These are phyloP conservation scores for Phylloporus arenicola DNA, from an alignment of 768 basidiomycete species.

Conservation along the genomic window DNA sequence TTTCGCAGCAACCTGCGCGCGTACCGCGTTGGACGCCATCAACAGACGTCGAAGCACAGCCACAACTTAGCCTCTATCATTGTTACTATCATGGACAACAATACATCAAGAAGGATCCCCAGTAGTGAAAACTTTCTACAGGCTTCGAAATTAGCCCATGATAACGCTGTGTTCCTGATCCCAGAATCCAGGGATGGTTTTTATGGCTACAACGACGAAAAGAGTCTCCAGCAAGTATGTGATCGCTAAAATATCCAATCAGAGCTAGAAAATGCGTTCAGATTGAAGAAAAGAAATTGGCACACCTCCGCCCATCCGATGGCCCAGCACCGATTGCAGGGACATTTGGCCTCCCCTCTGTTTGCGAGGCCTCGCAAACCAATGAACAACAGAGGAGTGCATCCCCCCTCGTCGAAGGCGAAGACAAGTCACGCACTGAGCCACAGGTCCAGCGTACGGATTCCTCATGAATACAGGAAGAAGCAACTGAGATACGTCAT, in stretches of 20 bases:
- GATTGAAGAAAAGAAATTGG: conserved; percentile 73
- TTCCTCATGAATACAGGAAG: not conserved
- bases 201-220: conserved; percentile 78
- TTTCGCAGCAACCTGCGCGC: conserved; percentile 59
- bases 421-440: conserved; percentile 33
- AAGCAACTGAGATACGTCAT: conserved; percentile 3
- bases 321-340: conserved; percentile 31
- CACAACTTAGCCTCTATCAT: no score
- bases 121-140: not conserved
- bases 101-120: not conserved
- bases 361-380: conserved; percentile 27
- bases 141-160: not conserved
- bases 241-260: not conserved
- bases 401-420: conserved; percentile 29
- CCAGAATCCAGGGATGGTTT: conserved; percentile 63
- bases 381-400: conserved; percentile 9
- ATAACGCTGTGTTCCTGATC: conserved; percentile 30
- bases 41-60: conserved; percentile 11
- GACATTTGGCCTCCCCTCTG: conserved; percentile 36
- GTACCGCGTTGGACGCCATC: conserved; percentile 61
- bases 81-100: not conserved
- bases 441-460: conserved; percentile 29
- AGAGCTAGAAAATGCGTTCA: conserved; percentile 23
- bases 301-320: conserved; percentile 55
- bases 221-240: conserved; percentile 66